A percentile compares a stretch with the other conserved stretches of the same genome.
Evolutionary conservation across 345 rosid genomes (phyloP).

Genomic region (Boechera retrofracta): DNA sequence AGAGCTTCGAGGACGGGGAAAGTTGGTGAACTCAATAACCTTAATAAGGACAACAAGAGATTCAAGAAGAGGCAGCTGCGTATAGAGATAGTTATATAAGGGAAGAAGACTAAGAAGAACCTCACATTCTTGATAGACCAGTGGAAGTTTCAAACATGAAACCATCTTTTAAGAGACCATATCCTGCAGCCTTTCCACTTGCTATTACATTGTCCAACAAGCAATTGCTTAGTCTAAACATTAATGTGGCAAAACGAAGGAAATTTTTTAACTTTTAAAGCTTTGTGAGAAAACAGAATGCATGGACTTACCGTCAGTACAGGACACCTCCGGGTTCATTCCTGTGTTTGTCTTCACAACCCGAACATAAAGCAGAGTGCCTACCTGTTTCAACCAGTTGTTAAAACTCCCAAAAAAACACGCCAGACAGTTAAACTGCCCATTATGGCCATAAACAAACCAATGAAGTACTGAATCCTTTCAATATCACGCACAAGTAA

Average conservation of each 20-base stretch:
- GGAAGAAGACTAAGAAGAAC: not conserved
- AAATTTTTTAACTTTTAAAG: not conserved
- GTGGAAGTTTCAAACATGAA: conserved; percentile 28
- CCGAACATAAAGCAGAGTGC: conserved; percentile 10
- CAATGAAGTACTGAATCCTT: not conserved
- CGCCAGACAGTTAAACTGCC: not conserved
- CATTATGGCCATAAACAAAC: not conserved
- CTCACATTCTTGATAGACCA: conserved; percentile 19
- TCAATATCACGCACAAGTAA: not conserved
- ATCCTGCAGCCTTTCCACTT: conserved; percentile 13
- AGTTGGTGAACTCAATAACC: conserved; percentile 30
- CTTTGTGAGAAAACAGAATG: not conserved
- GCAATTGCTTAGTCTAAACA: not conserved
- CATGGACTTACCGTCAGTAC: conserved; percentile 10
- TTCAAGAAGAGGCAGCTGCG: not conserved
- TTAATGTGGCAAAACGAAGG: not conserved
- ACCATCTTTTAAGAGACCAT: conserved; percentile 21
- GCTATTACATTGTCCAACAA: conserved; percentile 14
- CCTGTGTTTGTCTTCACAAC: conserved; percentile 28
- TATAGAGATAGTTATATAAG: not conserved
- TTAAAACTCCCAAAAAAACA: not conserved
- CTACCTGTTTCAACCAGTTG: conserved; percentile 5
- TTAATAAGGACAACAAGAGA: not conserved
- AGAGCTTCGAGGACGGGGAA: conserved; percentile 20
- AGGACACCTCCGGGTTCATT: conserved; percentile 19